phyloP scores from a whole-genome alignment of 164 flowering plant genomes.

The Brasenia schreberi region DNA sequence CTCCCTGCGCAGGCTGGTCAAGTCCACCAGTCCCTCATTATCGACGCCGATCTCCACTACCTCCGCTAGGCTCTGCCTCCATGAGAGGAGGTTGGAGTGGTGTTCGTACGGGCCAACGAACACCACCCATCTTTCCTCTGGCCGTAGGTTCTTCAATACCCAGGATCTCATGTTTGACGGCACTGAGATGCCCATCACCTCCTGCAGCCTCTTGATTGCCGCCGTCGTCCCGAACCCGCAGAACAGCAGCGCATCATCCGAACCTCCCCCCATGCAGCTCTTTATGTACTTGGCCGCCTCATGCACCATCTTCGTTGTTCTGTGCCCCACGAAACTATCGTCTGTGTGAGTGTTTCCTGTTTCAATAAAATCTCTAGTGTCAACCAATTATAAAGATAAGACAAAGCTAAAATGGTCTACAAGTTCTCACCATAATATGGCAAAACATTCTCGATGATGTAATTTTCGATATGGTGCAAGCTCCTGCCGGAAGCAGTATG shows the following conservation, averaged over 20 bases:
- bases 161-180: slow-evolving; percentile 12
- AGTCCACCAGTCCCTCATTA: slow-evolving; percentile 37
- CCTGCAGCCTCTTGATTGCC: slow-evolving; percentile 20
- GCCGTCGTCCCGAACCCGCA: slow-evolving; percentile 20
- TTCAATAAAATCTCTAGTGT: too few species aligned
- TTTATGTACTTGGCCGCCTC: slow-evolving; percentile 17
- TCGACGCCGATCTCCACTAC: slow-evolving; percentile 26
- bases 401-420: not conserved
- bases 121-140: slow-evolving; percentile 21
- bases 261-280: slow-evolving; percentile 17
- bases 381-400: not conserved
- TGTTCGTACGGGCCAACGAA: slow-evolving; percentile 33
- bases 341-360: slow-evolving; percentile 14
- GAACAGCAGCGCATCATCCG: slow-evolving; percentile 10
- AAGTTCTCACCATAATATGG: slow-evolving; percentile 8
- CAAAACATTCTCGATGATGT: slow-evolving; percentile 5
- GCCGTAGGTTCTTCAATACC: slow-evolving; percentile 1
- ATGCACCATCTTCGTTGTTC: slow-evolving; percentile 12
- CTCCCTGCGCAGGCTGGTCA: slow-evolving; percentile 23
- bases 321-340: slow-evolving; percentile 16
- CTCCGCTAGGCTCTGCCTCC: slow-evolving; percentile 17
- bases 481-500: slow-evolving; percentile 14
- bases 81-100: slow-evolving; percentile 29
- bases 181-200: slow-evolving; percentile 17
- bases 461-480: slow-evolving; percentile 9